These are phyloP conservation scores for Epichloe uncinata DNA, from an alignment of 2,329 filamentous ascomycete species.

Conservation along the genomic window DNA sequence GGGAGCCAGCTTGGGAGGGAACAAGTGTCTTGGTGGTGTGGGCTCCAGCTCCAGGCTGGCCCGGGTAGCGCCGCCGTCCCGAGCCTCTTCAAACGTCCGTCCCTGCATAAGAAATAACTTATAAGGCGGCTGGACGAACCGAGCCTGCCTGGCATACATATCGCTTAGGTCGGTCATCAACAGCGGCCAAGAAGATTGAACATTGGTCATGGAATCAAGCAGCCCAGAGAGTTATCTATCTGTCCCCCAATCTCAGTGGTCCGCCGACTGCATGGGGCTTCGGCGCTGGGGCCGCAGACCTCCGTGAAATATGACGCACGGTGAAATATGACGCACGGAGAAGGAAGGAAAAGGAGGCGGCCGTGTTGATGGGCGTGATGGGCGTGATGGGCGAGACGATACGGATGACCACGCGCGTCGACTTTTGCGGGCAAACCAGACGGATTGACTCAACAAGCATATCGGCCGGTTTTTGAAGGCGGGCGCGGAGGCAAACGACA, in stretches of 20 bases:
- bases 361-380: not conserved
- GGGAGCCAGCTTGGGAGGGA: too few relatives aligned
- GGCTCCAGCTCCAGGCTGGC: not conserved
- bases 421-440: not conserved
- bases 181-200: not conserved
- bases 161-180: not conserved
- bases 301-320: not conserved
- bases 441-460: not conserved
- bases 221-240: too few relatives aligned
- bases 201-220: too few relatives aligned
- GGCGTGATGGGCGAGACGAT: not conserved
- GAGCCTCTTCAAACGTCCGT: constrained; percentile 1
- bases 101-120: not conserved
- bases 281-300: not conserved
- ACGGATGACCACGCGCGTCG: not conserved
- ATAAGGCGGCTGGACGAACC: too few relatives aligned
- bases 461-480: not conserved
- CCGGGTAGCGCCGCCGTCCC: constrained; percentile 7
- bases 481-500: not conserved
- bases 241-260: too few relatives aligned
- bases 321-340: not conserved
- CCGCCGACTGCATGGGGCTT: not conserved
- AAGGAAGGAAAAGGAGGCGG: not conserved
- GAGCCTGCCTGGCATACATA: not conserved
- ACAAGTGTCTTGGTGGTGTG: not conserved